Base-by-base conservation (phyloP, 108 stramenopile species). In the Nannochloropsis salina region DNA sequence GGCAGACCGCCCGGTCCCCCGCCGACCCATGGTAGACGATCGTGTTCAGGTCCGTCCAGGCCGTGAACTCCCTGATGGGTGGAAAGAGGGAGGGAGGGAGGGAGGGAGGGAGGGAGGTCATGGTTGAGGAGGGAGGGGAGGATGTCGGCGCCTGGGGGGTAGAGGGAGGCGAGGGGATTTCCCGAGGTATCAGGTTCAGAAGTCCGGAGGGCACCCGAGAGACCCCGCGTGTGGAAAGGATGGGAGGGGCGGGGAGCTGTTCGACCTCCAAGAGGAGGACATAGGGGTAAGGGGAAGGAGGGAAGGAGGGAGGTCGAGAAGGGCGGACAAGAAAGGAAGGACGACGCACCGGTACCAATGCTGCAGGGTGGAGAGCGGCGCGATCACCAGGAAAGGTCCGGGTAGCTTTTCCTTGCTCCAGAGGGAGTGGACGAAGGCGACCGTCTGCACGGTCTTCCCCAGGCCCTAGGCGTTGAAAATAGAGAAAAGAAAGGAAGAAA, bases 311-410 rank as follows among this genome's bases (percentile, higher is more conserved):
- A 31, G 31, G 1, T 31, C 31, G 31, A 31, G 31, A 31, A 31
- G 31, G 31, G 31, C 0, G 31, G 31, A 31, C 31, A 31, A 31
- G 31, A 31, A 31, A 31, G 31, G 31, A 31, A 31, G 31, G 31
- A 31, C 31, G 31, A 31, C 31, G 31, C 31, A 31, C 42, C 91
- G 81, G 86, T 91, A 91, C 98, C 98, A 99, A 88, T 99, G 98
- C n/a, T 93, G 88, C 61, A 99, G 90, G 15, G 97, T 98, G 6
- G 94, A 94, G 22, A 98, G 92, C 5, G 97, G 97, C 9, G 96
- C 98, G 2, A 98, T 94, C 82, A 98, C 91, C 20, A 98, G 94
- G 85, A 96, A 97, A 11, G 98, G 98, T 43, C 96, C 98, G 8
- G 94, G 84, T 8, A 86, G 22, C 20, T 84, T 83, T 43, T 85